A percentile compares a stretch with the other conserved stretches of the same genome.
Evolutionary conservation across 306 rosid species (phyloP).

Genomic region (Vigna hirtella): DNA sequence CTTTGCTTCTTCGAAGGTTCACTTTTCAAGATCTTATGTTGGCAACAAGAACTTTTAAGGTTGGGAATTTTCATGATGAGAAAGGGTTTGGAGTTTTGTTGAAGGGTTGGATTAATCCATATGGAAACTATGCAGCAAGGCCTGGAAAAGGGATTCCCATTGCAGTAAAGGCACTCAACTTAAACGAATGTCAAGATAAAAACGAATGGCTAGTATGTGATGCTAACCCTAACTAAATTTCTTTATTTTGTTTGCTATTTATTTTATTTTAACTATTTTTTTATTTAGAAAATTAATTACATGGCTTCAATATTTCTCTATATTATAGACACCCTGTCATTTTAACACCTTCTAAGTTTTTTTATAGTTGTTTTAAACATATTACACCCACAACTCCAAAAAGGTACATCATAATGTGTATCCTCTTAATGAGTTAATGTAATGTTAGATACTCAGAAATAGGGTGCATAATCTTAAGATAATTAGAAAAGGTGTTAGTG

Average conservation of each 20-base stretch:
- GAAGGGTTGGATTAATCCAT: slow-evolving; percentile 61
- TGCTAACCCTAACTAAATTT: neutral
- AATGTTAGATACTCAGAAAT: neutral
- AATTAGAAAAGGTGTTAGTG: neutral
- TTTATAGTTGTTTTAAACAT: too few species aligned
- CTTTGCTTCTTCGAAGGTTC: slow-evolving; percentile 42
- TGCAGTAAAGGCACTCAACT: slow-evolving; percentile 71
- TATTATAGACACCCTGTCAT: too few species aligned
- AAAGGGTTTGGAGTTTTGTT: slow-evolving; percentile 71
- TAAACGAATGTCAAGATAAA: slow-evolving; percentile 62
- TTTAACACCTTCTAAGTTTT: too few species aligned
- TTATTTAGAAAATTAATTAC: too few species aligned
- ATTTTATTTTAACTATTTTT: too few species aligned
- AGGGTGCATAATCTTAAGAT: neutral
- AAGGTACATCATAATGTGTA: neutral
- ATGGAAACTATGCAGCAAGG: slow-evolving; percentile 44
- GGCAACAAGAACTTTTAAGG: slow-evolving; percentile 57
- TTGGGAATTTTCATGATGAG: slow-evolving; percentile 56
- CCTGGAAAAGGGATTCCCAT: slow-evolving; percentile 55
- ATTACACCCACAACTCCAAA: too few species aligned
- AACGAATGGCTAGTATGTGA: slow-evolving; percentile 72
- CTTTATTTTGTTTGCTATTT: neutral
- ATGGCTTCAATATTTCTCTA: too few species aligned
- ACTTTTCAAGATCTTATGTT: slow-evolving; percentile 54
- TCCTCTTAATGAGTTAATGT: neutral